A percentile compares a stretch with the other conserved stretches of the same genome.
phyloP scores from a whole-genome alignment of 805 yeast genomes.

The Wickerhamomyces ciferrii region DNA sequence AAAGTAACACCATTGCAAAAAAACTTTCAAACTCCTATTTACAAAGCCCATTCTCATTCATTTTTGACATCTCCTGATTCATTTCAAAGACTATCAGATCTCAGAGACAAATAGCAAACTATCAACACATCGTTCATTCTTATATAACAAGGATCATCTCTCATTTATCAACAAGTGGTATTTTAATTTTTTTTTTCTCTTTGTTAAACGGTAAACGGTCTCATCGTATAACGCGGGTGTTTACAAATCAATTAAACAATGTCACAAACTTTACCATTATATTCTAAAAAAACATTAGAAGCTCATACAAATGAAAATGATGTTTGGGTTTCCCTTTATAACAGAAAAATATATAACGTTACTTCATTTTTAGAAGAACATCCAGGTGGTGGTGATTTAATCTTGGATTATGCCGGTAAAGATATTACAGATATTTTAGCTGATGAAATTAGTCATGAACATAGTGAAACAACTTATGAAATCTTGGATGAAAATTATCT shows the following conservation, averaged over 20 bases:
- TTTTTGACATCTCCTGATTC: too few species aligned
- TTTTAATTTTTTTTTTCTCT: background rate
- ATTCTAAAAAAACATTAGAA: constrained; percentile 47
- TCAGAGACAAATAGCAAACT: too few species aligned
- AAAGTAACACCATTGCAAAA: background rate
- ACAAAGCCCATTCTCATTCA: too few species aligned
- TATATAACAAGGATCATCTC: background rate
- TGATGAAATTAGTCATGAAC: constrained; percentile 68
- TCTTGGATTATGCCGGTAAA: constrained; percentile 72
- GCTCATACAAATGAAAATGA: constrained; percentile 45
- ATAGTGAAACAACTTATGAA: constrained; percentile 81
- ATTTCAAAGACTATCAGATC: too few species aligned
- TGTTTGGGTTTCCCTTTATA: constrained; percentile 77
- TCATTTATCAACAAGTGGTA: too few species aligned
- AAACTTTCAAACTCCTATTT: background rate
- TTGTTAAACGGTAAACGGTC: background rate
- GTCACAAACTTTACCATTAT: constrained; percentile 48
- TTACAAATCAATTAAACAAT: constrained; percentile 1
- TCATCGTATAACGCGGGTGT: background rate
- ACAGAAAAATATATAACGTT: constrained; percentile 82
- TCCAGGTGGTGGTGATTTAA: constrained; percentile 82
- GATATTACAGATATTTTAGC: constrained; percentile 82
- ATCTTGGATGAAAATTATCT: constrained; percentile 77
- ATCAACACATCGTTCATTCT: too few species aligned
- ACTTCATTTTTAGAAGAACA: constrained; percentile 51